phyloP scores from a whole-genome alignment of 2,329 filamentous ascomycete species.

The Trichoderma endophyticum region DNA sequence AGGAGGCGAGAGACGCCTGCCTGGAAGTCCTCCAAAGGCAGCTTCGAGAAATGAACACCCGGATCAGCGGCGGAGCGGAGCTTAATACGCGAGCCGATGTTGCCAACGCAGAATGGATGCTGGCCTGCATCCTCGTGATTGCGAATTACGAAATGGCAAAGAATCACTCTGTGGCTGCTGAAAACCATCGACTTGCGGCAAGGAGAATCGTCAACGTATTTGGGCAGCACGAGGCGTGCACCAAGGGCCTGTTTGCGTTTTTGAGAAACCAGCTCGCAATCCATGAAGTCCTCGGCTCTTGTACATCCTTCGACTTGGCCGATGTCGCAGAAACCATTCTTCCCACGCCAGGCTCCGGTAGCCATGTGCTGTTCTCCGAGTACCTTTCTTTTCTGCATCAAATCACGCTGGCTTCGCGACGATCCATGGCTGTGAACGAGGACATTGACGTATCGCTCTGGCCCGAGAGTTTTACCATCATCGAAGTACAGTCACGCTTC shows the following conservation, averaged over 20 bases:
- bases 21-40: slow-evolving; percentile 26
- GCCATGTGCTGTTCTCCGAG: slow-evolving; percentile 26
- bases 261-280: slow-evolving; percentile 30
- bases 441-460: not conserved
- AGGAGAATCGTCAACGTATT: slow-evolving; percentile 31
- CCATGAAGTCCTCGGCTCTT: slow-evolving; percentile 28
- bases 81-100: slow-evolving; percentile 26
- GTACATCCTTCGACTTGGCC: slow-evolving; percentile 28
- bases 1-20: slow-evolving; percentile 29
- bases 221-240: slow-evolving; percentile 21
- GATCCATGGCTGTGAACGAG: slow-evolving; percentile 1
- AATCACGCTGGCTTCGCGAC: slow-evolving; percentile 24
- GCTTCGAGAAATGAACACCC: slow-evolving; percentile 26
- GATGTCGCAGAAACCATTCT: slow-evolving; percentile 25
- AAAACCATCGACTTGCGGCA: slow-evolving; percentile 30
- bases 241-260: slow-evolving; percentile 28
- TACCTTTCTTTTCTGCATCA: slow-evolving; percentile 25
- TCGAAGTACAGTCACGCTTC: slow-evolving; percentile 23
- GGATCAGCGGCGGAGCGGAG: slow-evolving; percentile 24
- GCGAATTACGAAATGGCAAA: slow-evolving; percentile 32
- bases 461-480: not conserved
- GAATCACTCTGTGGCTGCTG: slow-evolving; percentile 26
- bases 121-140: slow-evolving; percentile 32
- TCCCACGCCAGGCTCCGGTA: slow-evolving; percentile 21
- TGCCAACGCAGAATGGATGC: slow-evolving; percentile 30